Percentiles rank a stretch among this genome's conserved stretches.
These are phyloP conservation scores for Daedaleopsis nitida DNA, from an alignment of 768 basidiomycete species.

Conservation along the genomic window DNA sequence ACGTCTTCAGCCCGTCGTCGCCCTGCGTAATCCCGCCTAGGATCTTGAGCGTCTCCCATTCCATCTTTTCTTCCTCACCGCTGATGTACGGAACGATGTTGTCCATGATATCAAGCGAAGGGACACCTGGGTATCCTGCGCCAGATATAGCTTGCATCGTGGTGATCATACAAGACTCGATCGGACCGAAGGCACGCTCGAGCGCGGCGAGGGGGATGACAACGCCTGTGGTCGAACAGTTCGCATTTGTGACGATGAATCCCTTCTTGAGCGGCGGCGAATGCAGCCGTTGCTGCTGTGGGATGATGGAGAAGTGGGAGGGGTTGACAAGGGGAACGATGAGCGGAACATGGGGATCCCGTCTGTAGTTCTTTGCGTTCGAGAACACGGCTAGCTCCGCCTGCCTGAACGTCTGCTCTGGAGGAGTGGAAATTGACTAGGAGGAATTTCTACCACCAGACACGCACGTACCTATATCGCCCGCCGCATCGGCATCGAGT, in stretches of 20 bases:
- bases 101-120: conserved; percentile 89
- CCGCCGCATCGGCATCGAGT: conserved; percentile 93
- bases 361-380: conserved; percentile 94
- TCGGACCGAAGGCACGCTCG: conserved; percentile 90
- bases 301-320: conserved; percentile 79
- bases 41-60: conserved; percentile 99
- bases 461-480: conserved; percentile 78
- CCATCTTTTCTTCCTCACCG: conserved; percentile 97
- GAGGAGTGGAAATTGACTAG: conserved; percentile 1
- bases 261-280: conserved; percentile 73
- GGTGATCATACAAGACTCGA: conserved; percentile 88
- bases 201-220: conserved; percentile 91
- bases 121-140: conserved; percentile 94
- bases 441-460: conserved; percentile 9
- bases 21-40: conserved; percentile 75
- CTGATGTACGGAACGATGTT: conserved; percentile 94
- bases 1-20: conserved; percentile 57
- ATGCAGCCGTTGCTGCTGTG: conserved; percentile 75
- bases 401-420: conserved; percentile 83
- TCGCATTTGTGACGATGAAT: conserved; percentile 98
- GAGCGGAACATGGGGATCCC: conserved; percentile 91
- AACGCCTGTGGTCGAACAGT: conserved; percentile 94
- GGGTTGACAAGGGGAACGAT: conserved; percentile 96
- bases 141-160: conserved; percentile 99
- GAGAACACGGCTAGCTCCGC: conserved; percentile 94